Base-by-base conservation (phyloP, 495 filamentous ascomycete genomes). In the Hypoxylon trugodes region DNA sequence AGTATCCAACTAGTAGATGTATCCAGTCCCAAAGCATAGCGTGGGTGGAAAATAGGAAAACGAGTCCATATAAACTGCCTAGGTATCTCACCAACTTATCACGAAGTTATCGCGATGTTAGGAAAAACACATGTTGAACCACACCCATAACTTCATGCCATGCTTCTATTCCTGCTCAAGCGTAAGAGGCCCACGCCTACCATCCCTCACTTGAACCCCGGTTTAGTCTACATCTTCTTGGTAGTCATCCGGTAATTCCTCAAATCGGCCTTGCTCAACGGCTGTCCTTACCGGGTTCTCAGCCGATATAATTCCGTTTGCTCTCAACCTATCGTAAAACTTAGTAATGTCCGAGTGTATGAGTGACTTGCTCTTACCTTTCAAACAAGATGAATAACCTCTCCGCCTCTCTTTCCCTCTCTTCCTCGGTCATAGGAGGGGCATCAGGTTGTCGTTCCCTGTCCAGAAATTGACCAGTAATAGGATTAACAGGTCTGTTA, bases 301-400 rank as follows among this genome's bases (percentile, higher is more conserved):
- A 1, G 93, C 89, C 51, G 86, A 83, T 41, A 98, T 82, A 7
- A 97, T 80, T 12, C 95, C 95, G 40, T 89, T 96, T 63, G 86
- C 86, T 75, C 85, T 92, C 36, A 96, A 74, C 71, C 92, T 96
- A 26, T 30, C 9, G 2, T n/a, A 42, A 40, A n/a, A n/a, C 28
- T 62, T 28, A 58, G 30, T 12, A 35, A 22, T 49, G 13, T 28
- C 33, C 26, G 36, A 6, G 13, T 30, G 8, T 38, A 37, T 13
- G 10, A 51, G 9, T 21, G 13, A 36, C 9, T 6, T 13, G 16
- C 19, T 22, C 75, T 63, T 78, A 91, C 91, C 93, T 86, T 76
- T 98, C 93, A 75, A 98, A 98, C 12, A 98, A 79, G 10, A 98
- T 92, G 77, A 98, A 97, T 0, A 98, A 77, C 66, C 84, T 87